Percentiles rank a stretch among this genome's conserved stretches.
Evolutionary conservation across 148 eudicot genomes (phyloP).

Genomic region (Cornus suecica): DNA sequence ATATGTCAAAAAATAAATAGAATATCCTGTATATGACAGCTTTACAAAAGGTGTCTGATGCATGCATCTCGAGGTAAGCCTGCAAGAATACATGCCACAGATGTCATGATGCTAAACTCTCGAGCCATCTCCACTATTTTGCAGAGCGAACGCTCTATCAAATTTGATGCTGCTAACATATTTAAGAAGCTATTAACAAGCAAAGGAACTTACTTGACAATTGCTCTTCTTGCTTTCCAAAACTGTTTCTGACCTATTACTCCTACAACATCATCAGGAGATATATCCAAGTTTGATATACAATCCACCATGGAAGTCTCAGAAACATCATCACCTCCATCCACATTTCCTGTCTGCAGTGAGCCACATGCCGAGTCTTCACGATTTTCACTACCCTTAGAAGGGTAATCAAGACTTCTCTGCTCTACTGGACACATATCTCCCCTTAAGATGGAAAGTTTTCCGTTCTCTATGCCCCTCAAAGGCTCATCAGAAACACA

Average conservation of each 20-base stretch:
- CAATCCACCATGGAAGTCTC: conserved; percentile 72
- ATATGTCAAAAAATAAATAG: too few species aligned
- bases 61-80: too few species aligned
- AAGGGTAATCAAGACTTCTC: conserved; percentile 24
- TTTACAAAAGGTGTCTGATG: too few species aligned
- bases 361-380: conserved; percentile 32
- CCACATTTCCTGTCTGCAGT: conserved; percentile 28
- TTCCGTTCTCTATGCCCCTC: conserved; percentile 18
- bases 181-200: conserved; percentile 1
- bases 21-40: too few species aligned
- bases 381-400: conserved; percentile 19
- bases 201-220: conserved; percentile 63
- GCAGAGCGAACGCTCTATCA: not conserved
- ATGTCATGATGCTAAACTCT: not conserved
- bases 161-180: conserved; percentile 1
- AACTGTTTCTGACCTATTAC: conserved; percentile 84
- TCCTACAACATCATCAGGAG: conserved; percentile 81
- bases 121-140: not conserved
- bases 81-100: too few species aligned
- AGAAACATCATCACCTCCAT: conserved; percentile 59
- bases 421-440: conserved; percentile 23
- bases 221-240: conserved; percentile 91
- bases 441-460: conserved; percentile 20
- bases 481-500: conserved; percentile 24
- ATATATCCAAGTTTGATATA: conserved; percentile 50